Base-by-base conservation (phyloP, 2,329 filamentous ascomycete species). In the Paecilomyces dactylethromorphus region DNA sequence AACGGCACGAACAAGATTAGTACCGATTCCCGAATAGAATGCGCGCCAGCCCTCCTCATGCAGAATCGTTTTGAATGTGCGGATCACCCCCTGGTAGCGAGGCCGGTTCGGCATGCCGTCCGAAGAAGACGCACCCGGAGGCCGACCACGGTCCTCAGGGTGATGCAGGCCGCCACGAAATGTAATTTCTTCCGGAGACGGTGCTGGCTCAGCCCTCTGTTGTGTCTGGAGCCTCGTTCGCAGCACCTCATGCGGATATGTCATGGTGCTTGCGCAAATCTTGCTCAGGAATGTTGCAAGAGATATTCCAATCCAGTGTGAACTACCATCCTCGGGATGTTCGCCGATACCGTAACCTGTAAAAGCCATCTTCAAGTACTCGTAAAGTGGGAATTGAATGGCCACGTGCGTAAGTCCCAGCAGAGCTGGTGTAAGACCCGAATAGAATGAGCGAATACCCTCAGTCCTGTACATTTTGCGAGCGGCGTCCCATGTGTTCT, bases 1-100 rank as follows among this genome's bases (percentile, higher is more conserved):
- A 12, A 99, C 88, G 7, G 94, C 94, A 58, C 94, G 85, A 81
- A 97, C 91, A 86, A 99, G 90, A 76, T 99, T 99, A 54, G 93
- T 96, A 39, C 94, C 94, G 81, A 99, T 91, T 35, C 94, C 94
- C 24, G 92, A 93, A 73, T 99, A 99, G 68, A 99, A 97, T 3
- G 93, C 93, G 62, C 89, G 84, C 92, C 93, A 97, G 6, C 94
- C 94, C 75, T 99, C 94, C 74, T 99, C 94, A 33, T 79, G 80
- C 39, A 97, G 78, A 61, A 99, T 97, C 2, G 87, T 92, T 62
- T 87, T 85, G 73, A 89, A 93, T 0, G 93, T 97, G 70, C 84
- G 87, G 52, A 92, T 74, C 33, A 97, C 84, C 52, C 94, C 94
- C 64, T 80, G 83, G 72, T 99, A 97, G 60, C 80, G 76, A 63